Evolutionary conservation across 805 yeast species (phyloP).

Genomic region (Starmera quercuum): DNA sequence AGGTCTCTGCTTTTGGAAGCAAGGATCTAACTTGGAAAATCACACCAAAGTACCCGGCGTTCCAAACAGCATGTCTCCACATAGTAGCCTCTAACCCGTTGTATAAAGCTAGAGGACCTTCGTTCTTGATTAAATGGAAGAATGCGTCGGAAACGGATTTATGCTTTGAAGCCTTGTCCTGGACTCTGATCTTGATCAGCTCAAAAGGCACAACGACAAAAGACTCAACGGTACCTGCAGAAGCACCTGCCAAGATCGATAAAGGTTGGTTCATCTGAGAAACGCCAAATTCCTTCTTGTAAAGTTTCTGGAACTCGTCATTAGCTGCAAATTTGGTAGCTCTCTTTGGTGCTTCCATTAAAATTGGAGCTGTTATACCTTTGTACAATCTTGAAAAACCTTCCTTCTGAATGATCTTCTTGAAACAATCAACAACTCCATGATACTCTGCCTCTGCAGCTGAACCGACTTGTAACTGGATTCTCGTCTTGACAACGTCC

Average conservation of each 20-base stretch:
- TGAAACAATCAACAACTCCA: slow-evolving; percentile 79
- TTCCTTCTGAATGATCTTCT: slow-evolving; percentile 78
- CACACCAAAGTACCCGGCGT: slow-evolving; percentile 95
- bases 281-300: slow-evolving; percentile 64
- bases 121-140: slow-evolving; percentile 56
- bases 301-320: slow-evolving; percentile 90
- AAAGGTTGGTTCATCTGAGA: slow-evolving; percentile 68
- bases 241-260: slow-evolving; percentile 90
- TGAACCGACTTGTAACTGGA: slow-evolving; percentile 67
- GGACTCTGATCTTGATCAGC: slow-evolving; percentile 88
- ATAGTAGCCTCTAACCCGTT: slow-evolving; percentile 94
- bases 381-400: slow-evolving; percentile 80
- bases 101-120: slow-evolving; percentile 81
- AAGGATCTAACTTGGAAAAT: slow-evolving; percentile 78
- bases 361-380: slow-evolving; percentile 92
- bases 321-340: slow-evolving; percentile 98
- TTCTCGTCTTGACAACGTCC: slow-evolving; percentile 95
- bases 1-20: slow-evolving; percentile 69
- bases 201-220: slow-evolving; percentile 98
- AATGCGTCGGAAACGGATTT: slow-evolving; percentile 82
- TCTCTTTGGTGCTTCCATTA: slow-evolving; percentile 99
- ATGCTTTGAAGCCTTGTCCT: slow-evolving; percentile 77
- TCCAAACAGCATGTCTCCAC: slow-evolving; percentile 97
- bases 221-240: slow-evolving; percentile 96
- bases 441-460: slow-evolving; percentile 52